Evolutionary conservation across 208 protist genomes (phyloP), one percentile per base, ranked within the genome.

Genomic region (Balamuthia mandrillaris): DNA sequence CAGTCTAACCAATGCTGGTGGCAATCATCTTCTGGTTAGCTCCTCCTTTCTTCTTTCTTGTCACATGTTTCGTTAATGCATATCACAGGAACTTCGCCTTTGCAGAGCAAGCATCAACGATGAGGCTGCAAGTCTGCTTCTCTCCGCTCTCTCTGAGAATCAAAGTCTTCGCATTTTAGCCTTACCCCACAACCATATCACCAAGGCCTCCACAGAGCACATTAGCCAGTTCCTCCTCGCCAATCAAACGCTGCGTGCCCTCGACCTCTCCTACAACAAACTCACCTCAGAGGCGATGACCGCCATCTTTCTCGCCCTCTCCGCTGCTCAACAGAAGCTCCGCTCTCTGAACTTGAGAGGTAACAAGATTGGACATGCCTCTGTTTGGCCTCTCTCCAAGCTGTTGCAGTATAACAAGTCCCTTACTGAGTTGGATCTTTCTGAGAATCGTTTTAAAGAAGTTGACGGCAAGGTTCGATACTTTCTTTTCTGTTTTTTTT

Each of bases 391-490:
- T 14, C 66, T 77, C 21, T 77, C 44, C 66, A 77, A 77, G 42
- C 54, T 77, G 44, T 45, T 77, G 0, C 66, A 77, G 42, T 77
- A 77, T 45, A 77, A 77, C 44, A 39, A 77, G 44, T 77, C 66
- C 24, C 66, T 77, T 45, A 77, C 66, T 45, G 66, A 77, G 29
- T 45, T 77, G 44, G 54, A 77, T 45, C 44, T 77, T 29, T 39
- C 66, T 45, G 39, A 49, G 44, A 77, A 77, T 45, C 49, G 54
- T 16, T 54, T 77, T 29, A 39, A 45, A 18, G 66, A 77, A 54
- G 66, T 56, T 7, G 66, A 47, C n/a, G 66, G 66, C 37, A 77
- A 54, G 66, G 66, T 77, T 3, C 7, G 0, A 54, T 54, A 29
- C n/a, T 29, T 0, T 68, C 33, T 68, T 27, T 18, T 5, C 4